Percentiles rank a stretch among this genome's conserved stretches.
Evolutionary conservation across 2,329 filamentous ascomycete genomes (phyloP).

Genomic region (Clonostachys sp.): DNA sequence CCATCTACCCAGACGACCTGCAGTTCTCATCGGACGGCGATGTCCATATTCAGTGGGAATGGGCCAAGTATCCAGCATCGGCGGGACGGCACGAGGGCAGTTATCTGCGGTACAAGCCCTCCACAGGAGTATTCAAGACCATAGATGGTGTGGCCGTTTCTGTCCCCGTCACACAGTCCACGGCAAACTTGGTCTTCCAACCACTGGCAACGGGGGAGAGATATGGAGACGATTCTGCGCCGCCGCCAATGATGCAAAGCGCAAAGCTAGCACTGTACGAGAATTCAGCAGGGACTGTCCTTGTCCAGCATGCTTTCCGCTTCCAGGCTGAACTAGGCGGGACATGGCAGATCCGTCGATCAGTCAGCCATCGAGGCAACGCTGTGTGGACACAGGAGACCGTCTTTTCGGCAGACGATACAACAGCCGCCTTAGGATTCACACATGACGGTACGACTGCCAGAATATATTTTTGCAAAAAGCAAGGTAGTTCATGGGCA

Average conservation of each 20-base stretch:
- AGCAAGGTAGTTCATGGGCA: slow-evolving; percentile 8
- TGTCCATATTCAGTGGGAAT: slow-evolving; percentile 17
- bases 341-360: slow-evolving; percentile 9
- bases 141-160: slow-evolving; percentile 3
- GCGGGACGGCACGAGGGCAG: slow-evolving; percentile 15
- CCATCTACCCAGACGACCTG: slow-evolving; percentile 16
- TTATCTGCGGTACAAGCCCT: slow-evolving; percentile 14
- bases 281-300: slow-evolving; percentile 6
- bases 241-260: slow-evolving; percentile 10
- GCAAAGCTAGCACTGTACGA: slow-evolving; percentile 13
- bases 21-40: slow-evolving; percentile 16
- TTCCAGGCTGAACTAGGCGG: slow-evolving; percentile 8
- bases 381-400: slow-evolving; percentile 10
- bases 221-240: slow-evolving; percentile 10
- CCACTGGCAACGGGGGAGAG: slow-evolving; percentile 12
- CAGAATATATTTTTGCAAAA: slow-evolving; percentile 11
- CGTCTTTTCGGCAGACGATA: slow-evolving; percentile 6
- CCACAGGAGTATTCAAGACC: slow-evolving; percentile 9
- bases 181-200: slow-evolving; percentile 8
- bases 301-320: slow-evolving; percentile 8
- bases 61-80: slow-evolving; percentile 16
- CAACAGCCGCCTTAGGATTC: slow-evolving; percentile 9
- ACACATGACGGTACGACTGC: slow-evolving; percentile 9
- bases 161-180: slow-evolving; percentile 7
- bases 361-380: slow-evolving; percentile 6